A percentile compares a stretch with the other conserved stretches of the same genome.
phyloP scores from a whole-genome alignment of 805 yeast genomes.

The Sugiyamaella boreocaroliniensis region DNA sequence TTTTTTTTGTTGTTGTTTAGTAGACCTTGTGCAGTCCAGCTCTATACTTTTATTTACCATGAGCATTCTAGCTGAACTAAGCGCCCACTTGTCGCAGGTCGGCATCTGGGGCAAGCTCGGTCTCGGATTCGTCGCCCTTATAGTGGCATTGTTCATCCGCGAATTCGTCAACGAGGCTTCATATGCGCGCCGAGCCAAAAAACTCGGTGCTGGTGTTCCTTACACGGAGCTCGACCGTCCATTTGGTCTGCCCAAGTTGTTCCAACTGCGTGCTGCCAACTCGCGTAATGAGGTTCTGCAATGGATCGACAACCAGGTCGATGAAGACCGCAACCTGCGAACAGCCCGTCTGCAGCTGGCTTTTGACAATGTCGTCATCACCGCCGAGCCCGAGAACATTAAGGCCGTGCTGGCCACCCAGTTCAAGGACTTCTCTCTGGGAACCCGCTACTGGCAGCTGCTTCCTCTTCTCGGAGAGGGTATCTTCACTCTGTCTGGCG shows the following conservation, averaged over 20 bases:
- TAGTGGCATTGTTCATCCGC: not conserved
- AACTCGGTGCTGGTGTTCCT: not conserved
- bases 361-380: constrained; percentile 11
- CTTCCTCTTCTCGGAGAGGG: constrained; percentile 31
- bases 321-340: not conserved
- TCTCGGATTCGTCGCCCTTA: not conserved
- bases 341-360: constrained; percentile 3
- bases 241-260: not conserved
- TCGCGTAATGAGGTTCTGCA: constrained; percentile 2
- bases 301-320: not conserved
- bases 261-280: not conserved
- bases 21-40: too few relatives aligned
- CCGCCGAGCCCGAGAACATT: constrained; percentile 31
- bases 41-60: too few relatives aligned
- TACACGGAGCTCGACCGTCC: constrained; percentile 1
- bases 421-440: constrained; percentile 30
- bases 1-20: too few relatives aligned
- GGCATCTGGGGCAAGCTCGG: not conserved
- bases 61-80: not conserved
- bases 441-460: constrained; percentile 24
- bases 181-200: not conserved
- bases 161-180: not conserved
- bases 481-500: constrained; percentile 32
- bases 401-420: constrained; percentile 30
- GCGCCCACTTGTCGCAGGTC: not conserved